phyloP scores from a whole-genome alignment of 2,329 filamentous ascomycete species.

The Nemania sp. region DNA sequence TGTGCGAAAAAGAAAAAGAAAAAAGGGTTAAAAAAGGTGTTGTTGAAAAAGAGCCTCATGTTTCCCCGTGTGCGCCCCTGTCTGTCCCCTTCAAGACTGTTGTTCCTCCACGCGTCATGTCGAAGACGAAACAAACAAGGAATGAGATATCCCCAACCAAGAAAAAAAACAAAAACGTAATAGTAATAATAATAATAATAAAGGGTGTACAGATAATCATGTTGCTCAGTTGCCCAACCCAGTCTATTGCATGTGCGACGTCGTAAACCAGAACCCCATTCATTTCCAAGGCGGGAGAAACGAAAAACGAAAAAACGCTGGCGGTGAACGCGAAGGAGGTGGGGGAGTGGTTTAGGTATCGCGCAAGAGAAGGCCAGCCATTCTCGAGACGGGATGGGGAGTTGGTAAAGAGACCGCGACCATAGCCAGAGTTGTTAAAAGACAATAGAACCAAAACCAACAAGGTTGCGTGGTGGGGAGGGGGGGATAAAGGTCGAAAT shows the following conservation, averaged over 20 bases:
- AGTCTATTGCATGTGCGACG: conserved; percentile 25
- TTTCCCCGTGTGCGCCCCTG: conserved; percentile 9
- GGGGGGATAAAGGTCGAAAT: conserved; percentile 14
- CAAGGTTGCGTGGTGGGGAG: no score
- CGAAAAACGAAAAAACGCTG: not conserved
- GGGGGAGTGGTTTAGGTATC: no score
- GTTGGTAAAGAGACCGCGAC: not conserved
- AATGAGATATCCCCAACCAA: no score
- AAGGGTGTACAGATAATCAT: conserved; percentile 14
- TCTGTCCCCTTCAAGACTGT: conserved; percentile 1
- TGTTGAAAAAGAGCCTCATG: not conserved
- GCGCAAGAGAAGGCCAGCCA: conserved; percentile 13
- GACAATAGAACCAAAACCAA: conserved; percentile 11
- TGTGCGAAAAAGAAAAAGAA: not conserved
- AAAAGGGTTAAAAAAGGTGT: not conserved
- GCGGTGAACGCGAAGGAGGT: conserved; percentile 7
- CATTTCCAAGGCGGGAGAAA: conserved; percentile 3
- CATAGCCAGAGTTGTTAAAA: conserved; percentile 3
- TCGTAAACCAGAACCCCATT: conserved; percentile 19
- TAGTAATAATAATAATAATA: not conserved
- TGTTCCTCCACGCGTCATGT: conserved; percentile 11
- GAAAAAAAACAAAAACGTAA: conserved; percentile 2
- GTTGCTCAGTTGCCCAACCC: conserved; percentile 22
- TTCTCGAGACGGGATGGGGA: not conserved
- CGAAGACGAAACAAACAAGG: not conserved